Evolutionary conservation across 768 basidiomycete species (phyloP).

Genomic region (Macrolepiota albuminosa): DNA sequence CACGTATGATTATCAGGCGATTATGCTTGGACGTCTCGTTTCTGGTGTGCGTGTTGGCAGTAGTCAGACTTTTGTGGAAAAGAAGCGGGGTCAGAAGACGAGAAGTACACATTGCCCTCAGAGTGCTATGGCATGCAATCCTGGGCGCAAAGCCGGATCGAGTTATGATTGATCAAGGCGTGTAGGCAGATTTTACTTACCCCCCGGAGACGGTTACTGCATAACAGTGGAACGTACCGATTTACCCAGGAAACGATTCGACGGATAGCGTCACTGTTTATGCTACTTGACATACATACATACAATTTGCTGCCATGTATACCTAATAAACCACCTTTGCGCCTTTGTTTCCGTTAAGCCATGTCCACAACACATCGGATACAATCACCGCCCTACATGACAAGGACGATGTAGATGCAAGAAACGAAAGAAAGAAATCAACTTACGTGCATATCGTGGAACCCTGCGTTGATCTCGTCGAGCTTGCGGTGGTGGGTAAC

Average conservation of each 20-base stretch:
- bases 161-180: slow-evolving; percentile 47
- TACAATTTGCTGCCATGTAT: slow-evolving; percentile 6
- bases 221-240: neutral
- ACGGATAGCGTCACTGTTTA: slow-evolving; percentile 1
- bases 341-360: slow-evolving; percentile 32
- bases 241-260: slow-evolving; percentile 8
- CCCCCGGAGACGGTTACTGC: neutral
- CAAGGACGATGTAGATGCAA: neutral
- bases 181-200: slow-evolving; percentile 21
- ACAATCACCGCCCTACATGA: slow-evolving; percentile 67
- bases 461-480: slow-evolving; percentile 78
- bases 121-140: slow-evolving; percentile 67
- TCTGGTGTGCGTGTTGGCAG: slow-evolving; percentile 56
- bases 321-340: slow-evolving; percentile 2
- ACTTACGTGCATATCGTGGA: slow-evolving; percentile 96
- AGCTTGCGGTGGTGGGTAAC: slow-evolving; percentile 82
- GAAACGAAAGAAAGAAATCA: neutral
- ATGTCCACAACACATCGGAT: slow-evolving; percentile 96
- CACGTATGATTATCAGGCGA: slow-evolving; percentile 63
- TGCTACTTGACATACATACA: neutral
- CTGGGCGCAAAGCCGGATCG: slow-evolving; percentile 46
- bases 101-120: slow-evolving; percentile 63
- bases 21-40: slow-evolving; percentile 79
- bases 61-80: slow-evolving; percentile 58
- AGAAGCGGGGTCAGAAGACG: slow-evolving; percentile 62